Base-by-base conservation (phyloP, 2,329 filamentous ascomycete genomes). In the Colletotrichum nymphaeae region DNA sequence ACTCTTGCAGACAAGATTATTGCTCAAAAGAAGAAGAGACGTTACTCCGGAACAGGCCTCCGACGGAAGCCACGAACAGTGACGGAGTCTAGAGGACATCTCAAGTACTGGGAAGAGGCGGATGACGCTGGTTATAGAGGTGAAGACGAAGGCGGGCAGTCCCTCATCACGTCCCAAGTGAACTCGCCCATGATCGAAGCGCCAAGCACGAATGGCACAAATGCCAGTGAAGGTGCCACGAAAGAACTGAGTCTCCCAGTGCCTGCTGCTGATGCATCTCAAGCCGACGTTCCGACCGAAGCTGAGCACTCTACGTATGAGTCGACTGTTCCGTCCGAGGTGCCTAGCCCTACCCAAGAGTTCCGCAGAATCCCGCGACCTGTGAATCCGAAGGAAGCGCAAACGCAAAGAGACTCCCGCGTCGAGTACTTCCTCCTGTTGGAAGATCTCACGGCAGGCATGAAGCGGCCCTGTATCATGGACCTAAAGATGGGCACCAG, bases 401-500 rank as follows among this genome's bases (percentile, higher is more conserved):
- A 94, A 78, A 89, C 88, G 12, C 86, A 87, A 78, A 84, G 84
- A 16, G 88, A 90, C 69, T 87, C 87, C 3, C 92, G 96, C 37
- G 94, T 97, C 5, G 94, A 98, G 78, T 97, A 96, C 80, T 99
- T 99, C 80, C 86, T 99, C 16, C 88, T 99, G 1, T 86, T 99
- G 11, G 97, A 99, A 83, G 97, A 99, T 81, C 88, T 99, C 60
- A 99, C 97, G 1, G 94, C 96, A 2, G 96, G 96, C 42, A 98
- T 99, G 97, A 95, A 95, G 80, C 92, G 94, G 63, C 97, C 97
- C 5, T 98, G 97, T 83, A 97, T 99, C 73, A 93, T 99, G 82
- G 97, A 99, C 80, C 87, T 99, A 75, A 99, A 99, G 81, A 99
- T 99, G 97, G 97, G 97, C 24, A 99, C 97, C 8, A 92, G 97